Conservation (phyloP, 768 basidiomycete species). For the Leccinum fibrillosum region DNA sequence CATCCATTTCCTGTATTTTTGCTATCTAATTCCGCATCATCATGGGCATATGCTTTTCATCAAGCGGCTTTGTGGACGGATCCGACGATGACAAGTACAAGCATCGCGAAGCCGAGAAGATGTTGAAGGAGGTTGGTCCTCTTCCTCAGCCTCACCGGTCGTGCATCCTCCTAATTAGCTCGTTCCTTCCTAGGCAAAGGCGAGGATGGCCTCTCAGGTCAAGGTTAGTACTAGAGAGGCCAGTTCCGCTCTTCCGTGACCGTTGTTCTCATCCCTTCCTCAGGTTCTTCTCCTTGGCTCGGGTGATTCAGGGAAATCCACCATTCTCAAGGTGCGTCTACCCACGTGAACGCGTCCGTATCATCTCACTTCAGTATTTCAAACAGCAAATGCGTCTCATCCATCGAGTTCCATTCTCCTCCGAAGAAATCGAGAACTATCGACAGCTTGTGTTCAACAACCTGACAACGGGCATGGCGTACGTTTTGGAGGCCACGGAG, state of each 20-base stretch:
- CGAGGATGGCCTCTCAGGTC: slow-evolving; percentile 66
- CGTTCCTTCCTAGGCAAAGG: slow-evolving; percentile 56
- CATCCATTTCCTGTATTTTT: slow-evolving; percentile 2
- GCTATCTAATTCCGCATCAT: neutral
- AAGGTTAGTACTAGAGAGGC: slow-evolving; percentile 49
- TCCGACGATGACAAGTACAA: slow-evolving; percentile 65
- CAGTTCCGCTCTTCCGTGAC: neutral
- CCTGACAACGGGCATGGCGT: slow-evolving; percentile 79
- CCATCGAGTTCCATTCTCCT: slow-evolving; percentile 79
- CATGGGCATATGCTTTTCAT: slow-evolving; percentile 83
- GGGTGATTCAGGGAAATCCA: slow-evolving; percentile 92
- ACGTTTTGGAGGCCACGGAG: slow-evolving; percentile 84
- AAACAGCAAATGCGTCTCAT: slow-evolving; percentile 94
- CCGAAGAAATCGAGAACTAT: slow-evolving; percentile 82
- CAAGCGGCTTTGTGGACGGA: slow-evolving; percentile 50
- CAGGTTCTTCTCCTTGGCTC: slow-evolving; percentile 89
- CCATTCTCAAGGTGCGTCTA: slow-evolving; percentile 70
- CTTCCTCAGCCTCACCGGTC: neutral
- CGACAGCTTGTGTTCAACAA: slow-evolving; percentile 94
- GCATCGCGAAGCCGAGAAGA: slow-evolving; percentile 72
- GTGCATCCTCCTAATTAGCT: neutral
- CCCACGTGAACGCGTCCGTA: neutral
- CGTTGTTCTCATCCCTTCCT: neutral
- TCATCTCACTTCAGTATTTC: slow-evolving; percentile 1
- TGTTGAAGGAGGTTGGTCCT: slow-evolving; percentile 64